Evolutionary conservation across 2,329 filamentous ascomycete species (phyloP).

Genomic region (Pseudogymnoascus sp.): DNA sequence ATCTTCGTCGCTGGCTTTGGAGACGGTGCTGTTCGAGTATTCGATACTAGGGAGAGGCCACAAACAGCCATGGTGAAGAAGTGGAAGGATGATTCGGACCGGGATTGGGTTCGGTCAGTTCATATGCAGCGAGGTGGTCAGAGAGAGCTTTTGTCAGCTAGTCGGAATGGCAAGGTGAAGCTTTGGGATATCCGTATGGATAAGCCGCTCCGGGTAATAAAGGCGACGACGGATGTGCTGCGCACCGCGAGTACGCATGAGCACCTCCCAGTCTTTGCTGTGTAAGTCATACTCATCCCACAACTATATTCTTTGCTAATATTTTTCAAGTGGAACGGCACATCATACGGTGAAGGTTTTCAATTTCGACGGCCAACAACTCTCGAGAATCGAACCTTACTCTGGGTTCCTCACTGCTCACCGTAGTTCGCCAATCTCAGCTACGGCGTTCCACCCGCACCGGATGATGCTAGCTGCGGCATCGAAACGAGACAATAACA

Average conservation of each 20-base stretch:
- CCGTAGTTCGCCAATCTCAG: constrained; percentile 72
- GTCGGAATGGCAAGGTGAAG: constrained; percentile 85
- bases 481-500: constrained; percentile 76
- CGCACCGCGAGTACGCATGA: constrained; percentile 89
- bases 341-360: constrained; percentile 85
- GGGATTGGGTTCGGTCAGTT: constrained; percentile 90
- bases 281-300: constrained; percentile 50
- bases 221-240: constrained; percentile 67
- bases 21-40: constrained; percentile 87
- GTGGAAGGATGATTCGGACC: constrained; percentile 81
- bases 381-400: constrained; percentile 83
- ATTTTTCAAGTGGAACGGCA: constrained; percentile 64
- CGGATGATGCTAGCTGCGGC: constrained; percentile 84
- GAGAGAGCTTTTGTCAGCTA: constrained; percentile 82
- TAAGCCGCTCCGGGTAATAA: constrained; percentile 62
- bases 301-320: constrained; percentile 19
- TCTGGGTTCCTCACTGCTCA: constrained; percentile 79
- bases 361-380: constrained; percentile 72
- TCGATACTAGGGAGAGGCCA: constrained; percentile 77
- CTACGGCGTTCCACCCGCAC: constrained; percentile 93
- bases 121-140: constrained; percentile 95
- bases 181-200: constrained; percentile 95
- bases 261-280: constrained; percentile 89
- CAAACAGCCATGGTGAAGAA: constrained; percentile 90
- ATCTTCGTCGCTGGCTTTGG: constrained; percentile 95